phyloP scores from a whole-genome alignment of 768 basidiomycete genomes.

The Amanita inopinata region DNA sequence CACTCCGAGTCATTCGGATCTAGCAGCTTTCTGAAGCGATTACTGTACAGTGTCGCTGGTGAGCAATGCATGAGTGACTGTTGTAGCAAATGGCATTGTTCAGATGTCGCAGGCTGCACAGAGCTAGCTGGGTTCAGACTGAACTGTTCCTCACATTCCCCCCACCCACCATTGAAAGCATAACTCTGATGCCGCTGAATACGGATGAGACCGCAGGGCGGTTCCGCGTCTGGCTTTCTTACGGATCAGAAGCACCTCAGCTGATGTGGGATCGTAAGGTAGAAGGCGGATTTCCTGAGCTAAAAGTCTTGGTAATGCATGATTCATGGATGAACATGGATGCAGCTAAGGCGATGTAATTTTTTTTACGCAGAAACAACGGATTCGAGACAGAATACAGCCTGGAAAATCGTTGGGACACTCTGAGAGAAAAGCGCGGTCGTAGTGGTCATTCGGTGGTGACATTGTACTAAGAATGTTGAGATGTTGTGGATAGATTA shows the following conservation, averaged over 20 bases:
- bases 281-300: conserved; percentile 88
- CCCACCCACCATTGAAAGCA: conserved; percentile 55
- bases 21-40: background rate
- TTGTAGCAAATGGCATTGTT: background rate
- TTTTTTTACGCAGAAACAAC: conserved; percentile 59
- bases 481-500: background rate
- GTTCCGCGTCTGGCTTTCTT: conserved; percentile 81
- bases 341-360: conserved; percentile 6
- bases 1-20: background rate
- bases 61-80: conserved; percentile 16
- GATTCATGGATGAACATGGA: conserved; percentile 15
- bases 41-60: conserved; percentile 68
- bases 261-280: conserved; percentile 87
- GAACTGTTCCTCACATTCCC: conserved; percentile 90
- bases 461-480: background rate
- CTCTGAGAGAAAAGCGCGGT: conserved; percentile 53
- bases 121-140: conserved; percentile 90
- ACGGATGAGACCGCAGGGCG: conserved; percentile 79
- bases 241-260: conserved; percentile 25
- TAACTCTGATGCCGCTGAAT: conserved; percentile 68
- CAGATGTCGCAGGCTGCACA: conserved; percentile 58
- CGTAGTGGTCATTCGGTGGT: conserved; percentile 1
- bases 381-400: conserved; percentile 73
- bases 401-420: conserved; percentile 82
- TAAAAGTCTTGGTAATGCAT: conserved; percentile 59